Evolutionary conservation across 2,329 filamentous ascomycete genomes (phyloP), one percentile per base, ranked within the genome.

Genomic region (Diatrype stigma): DNA sequence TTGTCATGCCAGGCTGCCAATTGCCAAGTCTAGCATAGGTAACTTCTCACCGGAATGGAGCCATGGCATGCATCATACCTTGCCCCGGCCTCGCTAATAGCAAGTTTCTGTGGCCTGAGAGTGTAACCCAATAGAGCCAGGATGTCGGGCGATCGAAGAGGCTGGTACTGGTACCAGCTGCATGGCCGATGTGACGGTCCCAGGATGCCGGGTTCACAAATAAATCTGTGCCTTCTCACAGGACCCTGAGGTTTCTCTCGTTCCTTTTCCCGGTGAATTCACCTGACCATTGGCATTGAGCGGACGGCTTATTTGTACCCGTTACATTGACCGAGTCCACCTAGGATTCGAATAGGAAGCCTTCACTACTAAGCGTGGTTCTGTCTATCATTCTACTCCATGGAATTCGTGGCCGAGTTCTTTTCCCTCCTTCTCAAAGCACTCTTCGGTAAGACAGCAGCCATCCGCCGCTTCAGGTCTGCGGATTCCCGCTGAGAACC

Each of bases 321-420:
- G 34, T 16, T 16, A 17, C 34, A n/a, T 46, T 42, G 49, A 48
- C 19, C 42, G 19, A 48, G 48, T 52, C 48, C 16, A 7, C 17
- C 38, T 46, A 30, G 34, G 26, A 45, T 28, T 47, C 22, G 34
- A 22, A 34, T 22, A n/a, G 21, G 12, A 34, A 22, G 16, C 40
- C 45, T 46, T 52, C 40, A 42, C 32, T 21, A 46, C n/a, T 44
- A 49, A 46, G 48, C 11, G 32, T 42, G 17, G 40, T 22, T 11
- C 14, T 14, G 51, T 32, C 32, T 47, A n/a, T 37, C 35, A 12
- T 37, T 45, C 16, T 28, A 32, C 26, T 51, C 46, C 52, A 60
- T 60, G 58, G 58, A 57, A 48, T 59, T 60, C 49, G 51, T 54
- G 14, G 23, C 51, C 34, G 53, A 60, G 45, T 60, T 59, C 55